These are phyloP conservation scores for Pseudocercospora eumusae DNA, from an alignment of 2,329 filamentous ascomycete species.

Conservation along the genomic window DNA sequence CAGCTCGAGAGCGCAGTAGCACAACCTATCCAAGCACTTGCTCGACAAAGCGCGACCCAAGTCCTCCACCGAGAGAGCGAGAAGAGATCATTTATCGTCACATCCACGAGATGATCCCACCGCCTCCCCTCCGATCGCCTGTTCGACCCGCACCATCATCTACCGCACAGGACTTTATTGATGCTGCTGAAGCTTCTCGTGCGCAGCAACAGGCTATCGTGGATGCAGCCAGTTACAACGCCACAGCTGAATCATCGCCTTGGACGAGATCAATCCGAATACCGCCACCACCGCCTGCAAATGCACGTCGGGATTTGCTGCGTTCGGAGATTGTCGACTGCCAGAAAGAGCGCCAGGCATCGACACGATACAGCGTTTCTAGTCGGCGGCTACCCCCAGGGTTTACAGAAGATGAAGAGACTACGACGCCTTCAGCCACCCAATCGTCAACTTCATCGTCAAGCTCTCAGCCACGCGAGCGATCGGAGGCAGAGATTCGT, in stretches of 20 bases:
- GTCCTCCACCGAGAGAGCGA: constrained; percentile 7
- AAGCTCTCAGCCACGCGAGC: background rate
- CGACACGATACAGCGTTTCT: background rate
- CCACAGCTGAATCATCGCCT: background rate
- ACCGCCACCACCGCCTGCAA: constrained; percentile 5
- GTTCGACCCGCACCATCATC: constrained; percentile 4
- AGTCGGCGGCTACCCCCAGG: background rate
- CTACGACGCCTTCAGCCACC: background rate
- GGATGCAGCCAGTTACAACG: background rate
- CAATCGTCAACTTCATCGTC: background rate
- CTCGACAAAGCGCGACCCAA: background rate
- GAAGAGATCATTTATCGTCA: constrained; percentile 20
- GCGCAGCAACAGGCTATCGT: constrained; percentile 4
- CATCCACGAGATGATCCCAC: constrained; percentile 14
- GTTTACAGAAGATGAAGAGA: background rate
- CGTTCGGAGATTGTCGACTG: background rate
- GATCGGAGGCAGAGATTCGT: constrained; percentile 32
- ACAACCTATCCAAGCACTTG: background rate
- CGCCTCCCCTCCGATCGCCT: constrained; percentile 11
- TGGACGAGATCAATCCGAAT: constrained; percentile 1
- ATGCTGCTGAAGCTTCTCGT: constrained; percentile 16
- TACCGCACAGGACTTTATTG: constrained; percentile 26
- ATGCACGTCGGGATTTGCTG: background rate
- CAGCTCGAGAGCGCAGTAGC: constrained; percentile 1
- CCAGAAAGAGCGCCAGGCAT: background rate